Evolutionary conservation across 2,329 filamentous ascomycete genomes (phyloP).

Genomic region (Neoascochyta sp.): DNA sequence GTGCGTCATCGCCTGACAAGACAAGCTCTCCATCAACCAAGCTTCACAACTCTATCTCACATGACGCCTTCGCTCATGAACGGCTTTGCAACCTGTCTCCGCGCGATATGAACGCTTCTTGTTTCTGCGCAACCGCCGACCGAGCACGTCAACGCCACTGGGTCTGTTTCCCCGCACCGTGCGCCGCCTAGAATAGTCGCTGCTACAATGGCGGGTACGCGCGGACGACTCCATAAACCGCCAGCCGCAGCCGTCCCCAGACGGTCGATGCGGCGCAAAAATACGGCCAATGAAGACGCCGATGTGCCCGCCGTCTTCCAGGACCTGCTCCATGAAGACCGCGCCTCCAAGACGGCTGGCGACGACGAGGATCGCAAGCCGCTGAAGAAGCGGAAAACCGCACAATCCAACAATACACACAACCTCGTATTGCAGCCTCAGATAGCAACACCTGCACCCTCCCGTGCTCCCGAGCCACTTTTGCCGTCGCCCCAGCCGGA

Average conservation of each 20-base stretch:
- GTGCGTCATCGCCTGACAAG: too few species aligned
- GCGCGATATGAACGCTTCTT: slow-evolving; percentile 1
- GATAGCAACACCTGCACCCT: background rate
- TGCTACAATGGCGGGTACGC: slow-evolving; percentile 27
- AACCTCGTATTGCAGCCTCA: slow-evolving; percentile 4
- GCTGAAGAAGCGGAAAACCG: slow-evolving; percentile 38
- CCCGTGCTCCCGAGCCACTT: background rate
- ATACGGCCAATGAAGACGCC: slow-evolving; percentile 18
- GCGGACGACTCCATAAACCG: slow-evolving; percentile 21
- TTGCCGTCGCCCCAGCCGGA: slow-evolving; percentile 11
- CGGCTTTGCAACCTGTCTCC: too few species aligned
- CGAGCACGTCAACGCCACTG: slow-evolving; percentile 1
- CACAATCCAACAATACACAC: slow-evolving; percentile 5
- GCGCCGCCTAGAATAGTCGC: slow-evolving; percentile 1
- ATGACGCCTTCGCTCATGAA: too few species aligned
- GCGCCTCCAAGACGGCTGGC: slow-evolving; percentile 28
- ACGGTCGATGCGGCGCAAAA: slow-evolving; percentile 23
- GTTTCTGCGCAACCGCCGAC: background rate
- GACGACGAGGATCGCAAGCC: slow-evolving; percentile 33
- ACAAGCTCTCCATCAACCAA: too few species aligned
- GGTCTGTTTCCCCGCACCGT: background rate
- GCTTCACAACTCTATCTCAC: too few species aligned
- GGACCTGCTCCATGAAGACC: slow-evolving; percentile 46
- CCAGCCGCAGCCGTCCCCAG: slow-evolving; percentile 13
- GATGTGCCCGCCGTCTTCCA: slow-evolving; percentile 44